Evolutionary conservation across 768 basidiomycete species (phyloP), one percentile per base, ranked within the genome.

Genomic region (Hemileccinum impolitum): DNA sequence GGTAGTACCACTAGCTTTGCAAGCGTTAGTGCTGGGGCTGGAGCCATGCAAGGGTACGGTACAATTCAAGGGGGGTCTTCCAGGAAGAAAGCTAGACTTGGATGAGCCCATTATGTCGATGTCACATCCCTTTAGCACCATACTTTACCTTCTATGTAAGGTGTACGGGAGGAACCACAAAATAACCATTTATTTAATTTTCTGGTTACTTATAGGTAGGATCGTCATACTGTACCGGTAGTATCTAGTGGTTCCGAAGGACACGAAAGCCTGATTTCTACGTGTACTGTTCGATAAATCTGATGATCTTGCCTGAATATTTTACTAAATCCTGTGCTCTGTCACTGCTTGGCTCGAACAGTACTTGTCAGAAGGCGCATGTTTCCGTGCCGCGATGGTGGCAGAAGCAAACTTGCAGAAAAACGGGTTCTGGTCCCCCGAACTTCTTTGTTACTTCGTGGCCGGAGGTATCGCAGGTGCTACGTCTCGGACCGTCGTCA

Each of bases 401-500:
- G 43, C 53, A 43, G 45, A 36, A 38, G 51, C 51, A 43, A 63
- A 56, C 47, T 49, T 43, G 48, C 63, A 45, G 42, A 66, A 62
- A 45, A 63, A 66, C 15, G 57, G 64, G 25, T 66, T 66, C 26
- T 65, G 56, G 59, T 45, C 64, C 23, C 61, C 63, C 39, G 63
- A 69, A 30, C 54, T 68, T 34, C 50, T 61, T n/a, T 67, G 75
- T 39, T 81, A 80, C 56, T 80, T 80, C 58, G 69, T 80, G 50
- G 79, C 80, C 1, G 79, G 79, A 31, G 79, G 79, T 26, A 47
- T 75, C 45, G 79, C 79, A 28, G 79, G 79, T 25, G 79, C 80
- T 31, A 83, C 90, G 9, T 91, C 88, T 50, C 75, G 94, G 47
- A 96, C 94, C 2, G 90, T 96, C 13, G 95, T 98, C 42, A 87